Percentiles rank a stretch among this genome's conserved stretches.
Evolutionary conservation across 2,329 filamentous ascomycete species (phyloP).

Genomic region (Lachnellula subtilissima): DNA sequence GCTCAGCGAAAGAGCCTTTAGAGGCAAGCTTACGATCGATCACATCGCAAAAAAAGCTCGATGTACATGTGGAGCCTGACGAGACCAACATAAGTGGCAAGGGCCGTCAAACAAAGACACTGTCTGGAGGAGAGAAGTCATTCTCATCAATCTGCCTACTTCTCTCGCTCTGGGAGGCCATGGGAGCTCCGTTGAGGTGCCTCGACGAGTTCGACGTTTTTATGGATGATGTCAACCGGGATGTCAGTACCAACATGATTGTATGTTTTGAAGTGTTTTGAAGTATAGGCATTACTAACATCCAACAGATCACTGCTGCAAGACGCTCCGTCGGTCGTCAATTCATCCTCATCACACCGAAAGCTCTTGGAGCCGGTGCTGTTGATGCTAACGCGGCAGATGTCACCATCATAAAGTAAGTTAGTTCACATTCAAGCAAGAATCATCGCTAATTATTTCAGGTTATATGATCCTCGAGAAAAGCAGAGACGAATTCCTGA

Average conservation of each 20-base stretch:
- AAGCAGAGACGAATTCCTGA: conserved; percentile 25
- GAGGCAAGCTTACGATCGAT: conserved; percentile 74
- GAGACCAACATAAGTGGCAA: conserved; percentile 63
- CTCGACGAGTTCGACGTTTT: conserved; percentile 98
- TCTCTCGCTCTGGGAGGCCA: conserved; percentile 92
- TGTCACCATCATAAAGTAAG: conserved; percentile 72
- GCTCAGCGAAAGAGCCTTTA: conserved; percentile 82
- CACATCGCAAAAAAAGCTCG: conserved; percentile 70
- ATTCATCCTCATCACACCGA: conserved; percentile 94
- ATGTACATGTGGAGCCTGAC: conserved; percentile 70
- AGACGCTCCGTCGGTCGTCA: conserved; percentile 83
- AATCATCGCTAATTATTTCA: conserved; percentile 25
- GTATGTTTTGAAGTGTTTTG: conserved; percentile 45
- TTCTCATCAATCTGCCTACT: conserved; percentile 95
- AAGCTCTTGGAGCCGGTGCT: conserved; percentile 63
- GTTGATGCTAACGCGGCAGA: conserved; percentile 56
- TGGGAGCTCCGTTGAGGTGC: conserved; percentile 91
- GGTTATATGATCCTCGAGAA: conserved; percentile 56
- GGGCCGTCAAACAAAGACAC: conserved; percentile 81
- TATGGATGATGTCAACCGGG: conserved; percentile 96
- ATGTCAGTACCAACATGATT: conserved; percentile 90
- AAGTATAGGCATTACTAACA: conserved; percentile 20
- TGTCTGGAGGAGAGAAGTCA: conserved; percentile 95
- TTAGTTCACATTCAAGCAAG: conserved; percentile 3
- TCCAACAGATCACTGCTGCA: conserved; percentile 68